Evolutionary conservation across 148 eudicot genomes (phyloP), one percentile per base, ranked within the genome.

Genomic region (Vaccinium macrocarpon): DNA sequence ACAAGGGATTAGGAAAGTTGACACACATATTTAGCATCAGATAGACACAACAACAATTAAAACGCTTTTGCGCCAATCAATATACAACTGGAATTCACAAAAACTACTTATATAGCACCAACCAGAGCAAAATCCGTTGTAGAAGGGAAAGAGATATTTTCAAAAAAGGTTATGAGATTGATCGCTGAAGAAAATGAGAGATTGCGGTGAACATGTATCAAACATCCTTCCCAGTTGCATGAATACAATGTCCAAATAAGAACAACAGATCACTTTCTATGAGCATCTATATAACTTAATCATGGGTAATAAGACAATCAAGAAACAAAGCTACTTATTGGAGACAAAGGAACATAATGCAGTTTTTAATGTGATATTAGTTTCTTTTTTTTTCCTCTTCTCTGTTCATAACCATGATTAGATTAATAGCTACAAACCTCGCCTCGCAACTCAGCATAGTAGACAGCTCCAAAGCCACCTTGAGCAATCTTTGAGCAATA

Each of bases 401-500:
- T n/a, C 13, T 38, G 6, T 4, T 35, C n/a, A 32, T 19, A 27
- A 62, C 16, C 27, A 50, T 76, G 29, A 76, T 50, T 6, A 38
- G 19, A 62, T 78, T 51, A 51, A 46, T 38, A 48, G 50, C 51
- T 19, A 86, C 89, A 49, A 48, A 91, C 95, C 92, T 93, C 87
- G 90, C 92, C 93, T 87, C 92, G 87, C 68, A 93, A 80, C 82
- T 89, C 91, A 61, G 88, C 95, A 82, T 86, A 91, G 82, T 86
- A 93, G 50, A 93, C 95, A 71, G 86, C 53, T 42, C 95, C 95
- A 87, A 90, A 91, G 27, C 93, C 95, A 61, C 95, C 95, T 90
- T 93, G 89, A 56, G 94, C 92, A 83, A 93, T 93, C 82, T 91
- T 93, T 90, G 76, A 32, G 84, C 76, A 29, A 87, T 25, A 84